Evolutionary conservation across 176 grass and related monocot species (phyloP).

Genomic region (Oryza nivara): DNA sequence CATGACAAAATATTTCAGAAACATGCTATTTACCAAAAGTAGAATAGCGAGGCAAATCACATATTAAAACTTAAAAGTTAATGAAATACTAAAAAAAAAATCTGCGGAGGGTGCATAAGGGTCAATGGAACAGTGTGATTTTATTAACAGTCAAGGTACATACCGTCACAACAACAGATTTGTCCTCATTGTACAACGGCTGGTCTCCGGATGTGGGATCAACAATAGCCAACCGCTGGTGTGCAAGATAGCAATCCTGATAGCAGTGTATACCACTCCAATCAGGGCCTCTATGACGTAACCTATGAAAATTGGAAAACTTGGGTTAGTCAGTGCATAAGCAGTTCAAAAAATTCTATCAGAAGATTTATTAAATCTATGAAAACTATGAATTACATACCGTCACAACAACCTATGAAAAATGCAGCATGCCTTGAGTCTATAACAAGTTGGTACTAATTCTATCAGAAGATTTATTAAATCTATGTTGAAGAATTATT

Average conservation of each 20-base stretch:
- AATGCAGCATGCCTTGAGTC: not conserved
- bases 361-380: too few species aligned
- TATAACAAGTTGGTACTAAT: not conserved
- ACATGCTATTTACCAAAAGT: slow-evolving; percentile 3
- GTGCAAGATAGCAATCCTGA: slow-evolving; percentile 90
- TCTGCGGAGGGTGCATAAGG: not conserved
- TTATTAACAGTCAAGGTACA: slow-evolving; percentile 36
- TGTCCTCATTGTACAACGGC: slow-evolving; percentile 93
- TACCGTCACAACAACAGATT: slow-evolving; percentile 91
- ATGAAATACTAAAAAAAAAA: not conserved
- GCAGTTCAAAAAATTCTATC: not conserved
- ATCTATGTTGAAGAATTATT: not conserved
- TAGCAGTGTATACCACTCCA: slow-evolving; percentile 91
- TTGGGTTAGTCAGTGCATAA: slow-evolving; percentile 30
- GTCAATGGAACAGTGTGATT: not conserved
- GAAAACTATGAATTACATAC: too few species aligned
- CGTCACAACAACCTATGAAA: too few species aligned
- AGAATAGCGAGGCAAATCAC: not conserved
- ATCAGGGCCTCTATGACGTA: slow-evolving; percentile 92
- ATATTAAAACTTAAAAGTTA: not conserved
- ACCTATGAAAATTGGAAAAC: slow-evolving; percentile 45
- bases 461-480: not conserved
- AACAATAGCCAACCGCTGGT: slow-evolving; percentile 88
- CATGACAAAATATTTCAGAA: slow-evolving; percentile 17
- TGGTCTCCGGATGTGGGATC: slow-evolving; percentile 94